Conservation (phyloP, 2,329 filamentous ascomycete genomes). For the Clarireedia homoeocarpa region DNA sequence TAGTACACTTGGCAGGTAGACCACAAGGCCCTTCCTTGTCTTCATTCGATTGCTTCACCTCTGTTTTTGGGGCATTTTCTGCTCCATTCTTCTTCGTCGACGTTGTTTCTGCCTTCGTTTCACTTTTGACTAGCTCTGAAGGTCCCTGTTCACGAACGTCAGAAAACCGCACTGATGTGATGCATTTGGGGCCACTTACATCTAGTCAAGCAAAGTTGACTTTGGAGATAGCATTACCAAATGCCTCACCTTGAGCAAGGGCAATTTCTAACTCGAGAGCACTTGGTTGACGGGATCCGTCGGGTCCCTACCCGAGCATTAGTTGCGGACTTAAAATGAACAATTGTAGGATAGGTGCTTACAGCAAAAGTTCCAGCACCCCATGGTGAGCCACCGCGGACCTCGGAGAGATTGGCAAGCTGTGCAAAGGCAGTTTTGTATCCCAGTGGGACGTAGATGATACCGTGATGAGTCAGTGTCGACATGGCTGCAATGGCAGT, state of each 20-base stretch:
- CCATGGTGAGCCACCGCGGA: conserved; percentile 85
- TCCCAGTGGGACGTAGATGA: conserved; percentile 92
- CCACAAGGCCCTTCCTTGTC: conserved; percentile 66
- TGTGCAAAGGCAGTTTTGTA: conserved; percentile 72
- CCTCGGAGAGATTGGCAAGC: conserved; percentile 65
- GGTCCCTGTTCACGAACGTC: conserved; percentile 31
- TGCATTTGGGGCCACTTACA: conserved; percentile 25
- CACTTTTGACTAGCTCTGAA: conserved; percentile 21
- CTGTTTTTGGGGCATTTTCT: conserved; percentile 19
- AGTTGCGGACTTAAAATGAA: conserved; percentile 1
- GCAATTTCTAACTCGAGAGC: conserved; percentile 72
- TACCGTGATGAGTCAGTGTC: conserved; percentile 85
- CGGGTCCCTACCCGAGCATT: conserved; percentile 38
- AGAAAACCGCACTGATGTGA: not conserved
- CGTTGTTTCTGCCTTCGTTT: conserved; percentile 15
- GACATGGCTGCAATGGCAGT: conserved; percentile 76
- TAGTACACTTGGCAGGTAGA: conserved; percentile 64
- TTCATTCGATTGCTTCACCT: conserved; percentile 22
- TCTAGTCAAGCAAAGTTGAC: conserved; percentile 70
- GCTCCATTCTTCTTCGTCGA: conserved; percentile 21
- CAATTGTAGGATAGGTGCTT: conserved; percentile 25
- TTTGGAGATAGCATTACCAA: conserved; percentile 72
- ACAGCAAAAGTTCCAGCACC: conserved; percentile 86
- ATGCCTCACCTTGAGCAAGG: conserved; percentile 72
- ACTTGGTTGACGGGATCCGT: conserved; percentile 78